Evolutionary conservation across 1,139 yeast genomes (phyloP).

Genomic region (Protomyces arabidopsidicola): DNA sequence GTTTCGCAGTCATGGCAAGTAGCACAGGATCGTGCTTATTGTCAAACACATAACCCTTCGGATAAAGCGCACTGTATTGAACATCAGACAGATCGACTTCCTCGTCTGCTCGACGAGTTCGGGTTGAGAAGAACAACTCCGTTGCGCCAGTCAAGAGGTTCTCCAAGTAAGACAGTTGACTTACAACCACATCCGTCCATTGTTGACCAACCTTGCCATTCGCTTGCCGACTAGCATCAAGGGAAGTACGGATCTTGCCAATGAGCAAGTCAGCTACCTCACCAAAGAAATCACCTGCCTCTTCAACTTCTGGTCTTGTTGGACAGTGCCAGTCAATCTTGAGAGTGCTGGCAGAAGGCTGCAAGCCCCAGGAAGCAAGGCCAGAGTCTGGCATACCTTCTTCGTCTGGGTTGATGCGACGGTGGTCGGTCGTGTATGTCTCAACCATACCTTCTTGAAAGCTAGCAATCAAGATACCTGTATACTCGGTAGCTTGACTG

Average conservation of each 20-base stretch:
- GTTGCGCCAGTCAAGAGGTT: constrained; percentile 31
- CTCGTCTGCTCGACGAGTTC: constrained; percentile 13
- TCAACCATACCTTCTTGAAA: constrained; percentile 61
- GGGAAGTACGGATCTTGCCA: neutral
- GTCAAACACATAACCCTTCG: constrained; percentile 50
- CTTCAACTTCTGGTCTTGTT: constrained; percentile 49
- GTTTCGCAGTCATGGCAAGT: constrained; percentile 55
- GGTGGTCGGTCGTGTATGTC: constrained; percentile 33
- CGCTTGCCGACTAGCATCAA: constrained; percentile 2
- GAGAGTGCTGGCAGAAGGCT: constrained; percentile 43
- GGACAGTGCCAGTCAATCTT: constrained; percentile 77
- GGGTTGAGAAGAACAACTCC: constrained; percentile 30
- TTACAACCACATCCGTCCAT: constrained; percentile 24
- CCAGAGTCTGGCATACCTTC: constrained; percentile 19
- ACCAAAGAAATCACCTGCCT: constrained; percentile 55
- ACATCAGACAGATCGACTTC: constrained; percentile 15
- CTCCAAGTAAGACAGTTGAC: constrained; percentile 22
- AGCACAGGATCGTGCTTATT: constrained; percentile 56
- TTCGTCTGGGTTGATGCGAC: constrained; percentile 28
- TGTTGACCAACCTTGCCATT: constrained; percentile 23
- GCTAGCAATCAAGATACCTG: constrained; percentile 52
- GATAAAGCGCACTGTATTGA: constrained; percentile 36
- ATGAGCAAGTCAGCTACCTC: constrained; percentile 28
- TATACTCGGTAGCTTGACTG: constrained; percentile 56
- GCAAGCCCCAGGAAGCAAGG: constrained; percentile 34